Base-by-base conservation (phyloP, 2,329 filamentous ascomycete genomes). In the Trichoderma sp. region DNA sequence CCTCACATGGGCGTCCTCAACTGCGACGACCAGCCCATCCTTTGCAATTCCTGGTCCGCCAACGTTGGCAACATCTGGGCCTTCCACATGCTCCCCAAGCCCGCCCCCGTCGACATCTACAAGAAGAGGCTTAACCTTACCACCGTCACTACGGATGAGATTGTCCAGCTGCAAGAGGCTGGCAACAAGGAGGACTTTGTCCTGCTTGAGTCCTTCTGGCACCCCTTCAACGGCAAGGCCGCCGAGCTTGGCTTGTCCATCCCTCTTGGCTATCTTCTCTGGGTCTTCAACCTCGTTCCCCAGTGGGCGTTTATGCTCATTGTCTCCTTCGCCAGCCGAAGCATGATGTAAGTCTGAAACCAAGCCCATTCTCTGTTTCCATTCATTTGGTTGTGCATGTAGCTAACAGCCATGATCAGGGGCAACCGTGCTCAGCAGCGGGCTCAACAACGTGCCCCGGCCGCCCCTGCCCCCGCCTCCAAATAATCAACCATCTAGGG, bases 271-370 rank as follows among this genome's bases (percentile, higher is more conserved):
- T 95, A 94, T 82, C 79, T 89, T 69, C 87, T 94, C 79, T 95
- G 91, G 90, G 87, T 87, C 78, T 91, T 93, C 80, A 88, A 89
- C 80, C 85, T 93, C 66, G 84, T 94, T 75, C 90, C 93, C 75
- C 91, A 92, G 86, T 96, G 94, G 94, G 85, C 91, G 74, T 91
- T 95, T 81, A 95, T 96, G 94, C 88, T 96, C 79, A 82, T 90
- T 66, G 88, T 96, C 79, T 94, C 92, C 71, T 91, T 95, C 82
- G 81, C 93, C 78, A 94, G 91, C 88, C 89, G 93, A 82, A 89
- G 87, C 75, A 89, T 95, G 84, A 95, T 95, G 94, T 95, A 86
- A 89, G 93, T 88, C 41, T 35, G 18, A 24, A 50, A 16, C 1
- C 41, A 45, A 45, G 7, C 14, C 16, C 21, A 6, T 31, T 35